Conservation (phyloP, 2,329 filamentous ascomycete species). For the Onygenales sp. region DNA sequence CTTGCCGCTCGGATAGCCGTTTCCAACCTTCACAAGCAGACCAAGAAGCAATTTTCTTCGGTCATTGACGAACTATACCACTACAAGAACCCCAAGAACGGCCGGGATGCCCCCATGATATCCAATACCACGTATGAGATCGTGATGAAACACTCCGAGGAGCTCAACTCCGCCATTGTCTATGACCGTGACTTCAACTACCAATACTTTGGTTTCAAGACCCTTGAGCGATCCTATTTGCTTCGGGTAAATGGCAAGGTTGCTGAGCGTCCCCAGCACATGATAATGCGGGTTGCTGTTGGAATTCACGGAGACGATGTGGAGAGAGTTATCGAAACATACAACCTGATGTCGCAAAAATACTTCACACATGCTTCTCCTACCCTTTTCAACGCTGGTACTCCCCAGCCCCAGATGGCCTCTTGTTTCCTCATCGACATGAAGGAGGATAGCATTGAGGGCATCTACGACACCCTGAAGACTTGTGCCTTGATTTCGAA, state of each 20-base stretch:
- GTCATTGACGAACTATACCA: conserved; percentile 89
- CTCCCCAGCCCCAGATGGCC: conserved; percentile 84
- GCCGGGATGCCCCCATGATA: conserved; percentile 81
- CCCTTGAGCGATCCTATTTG: conserved; percentile 92
- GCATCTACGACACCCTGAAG: conserved; percentile 98
- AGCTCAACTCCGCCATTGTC: conserved; percentile 97
- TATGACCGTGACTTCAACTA: conserved; percentile 99
- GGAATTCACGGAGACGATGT: conserved; percentile 94
- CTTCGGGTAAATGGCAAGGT: conserved; percentile 93
- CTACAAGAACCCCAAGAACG: conserved; percentile 93
- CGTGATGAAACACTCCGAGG: conserved; percentile 91
- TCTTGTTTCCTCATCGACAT: conserved; percentile 99
- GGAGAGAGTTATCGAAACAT: conserved; percentile 91
- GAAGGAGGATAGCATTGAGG: conserved; percentile 99
- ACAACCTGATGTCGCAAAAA: conserved; percentile 98
- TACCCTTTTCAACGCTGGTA: conserved; percentile 96
- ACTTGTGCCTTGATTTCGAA: conserved; percentile 99
- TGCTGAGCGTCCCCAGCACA: conserved; percentile 93
- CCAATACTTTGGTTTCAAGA: conserved; percentile 99
- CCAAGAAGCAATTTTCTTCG: conserved; percentile 98
- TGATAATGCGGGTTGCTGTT: conserved; percentile 99
- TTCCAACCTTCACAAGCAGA: conserved; percentile 99
- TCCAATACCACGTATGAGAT: conserved; percentile 81
- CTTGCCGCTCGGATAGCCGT: conserved; percentile 97
- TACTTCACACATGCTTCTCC: conserved; percentile 98